Evolutionary conservation across 176 grass and related monocot genomes (phyloP), one percentile per base, ranked within the genome.

Genomic region (Hsuehochloa calcarea): DNA sequence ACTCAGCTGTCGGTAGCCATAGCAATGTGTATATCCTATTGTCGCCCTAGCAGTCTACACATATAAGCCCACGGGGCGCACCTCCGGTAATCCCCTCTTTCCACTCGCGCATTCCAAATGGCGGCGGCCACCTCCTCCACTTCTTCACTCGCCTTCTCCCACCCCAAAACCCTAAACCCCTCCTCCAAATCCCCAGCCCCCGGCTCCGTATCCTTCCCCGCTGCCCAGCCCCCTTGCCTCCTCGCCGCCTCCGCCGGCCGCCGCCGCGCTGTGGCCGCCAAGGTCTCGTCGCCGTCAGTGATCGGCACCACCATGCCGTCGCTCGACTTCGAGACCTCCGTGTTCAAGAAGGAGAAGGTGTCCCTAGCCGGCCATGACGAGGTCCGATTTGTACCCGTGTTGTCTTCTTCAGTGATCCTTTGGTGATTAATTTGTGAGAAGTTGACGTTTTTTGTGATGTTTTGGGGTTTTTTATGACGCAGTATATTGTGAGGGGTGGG

Each of bases 291-390:
- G n/a, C 87, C 72, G 13, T 59, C 85, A 10, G 85, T 76, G 34
- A 72, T 94, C 54, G 70, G 71, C 71, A 85, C 78, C 54, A 39
- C 89, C 22, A 63, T 71, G 46, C 89, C 80, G 23, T 90, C 84
- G 17, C 91, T 97, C 25, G 91, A 94, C 78, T 97, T 94, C 65
- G 85, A 94, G 65, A 94, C 94, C 3, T 86, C 82, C 5, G 85
- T 97, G 10, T 94, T 97, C 86, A 90, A 87, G 45, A 97, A 94
- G 94, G 89, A 94, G 76, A 97, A 97, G 88, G 62, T 92, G 41
- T 87, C 92, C 46, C 80, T 97, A 1, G 85, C 90, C 1, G 89
- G 94, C 19, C 87, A 92, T 19, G 89, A 94, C 8, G 92, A 97
- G 90, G 89, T 97, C 64, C 20, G 81, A 45, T 67, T 37, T 56